Evolutionary conservation across 1,284 basidiomycete species (phyloP).

Genomic region (Trichosporon coremiiforme): DNA sequence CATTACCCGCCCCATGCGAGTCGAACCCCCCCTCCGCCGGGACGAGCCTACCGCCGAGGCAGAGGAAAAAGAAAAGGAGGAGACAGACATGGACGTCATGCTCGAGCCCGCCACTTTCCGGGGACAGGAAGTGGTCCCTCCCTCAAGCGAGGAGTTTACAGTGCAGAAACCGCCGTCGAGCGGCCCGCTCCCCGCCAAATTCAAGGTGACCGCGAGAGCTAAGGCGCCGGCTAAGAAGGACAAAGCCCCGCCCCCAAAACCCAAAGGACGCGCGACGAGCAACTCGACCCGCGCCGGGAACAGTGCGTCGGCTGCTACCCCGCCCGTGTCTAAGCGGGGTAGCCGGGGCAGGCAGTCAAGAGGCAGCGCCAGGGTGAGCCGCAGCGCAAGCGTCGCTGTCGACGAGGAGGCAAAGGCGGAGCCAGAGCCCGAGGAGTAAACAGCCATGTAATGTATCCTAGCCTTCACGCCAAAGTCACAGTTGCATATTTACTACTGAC

Average conservation of each 20-base stretch:
- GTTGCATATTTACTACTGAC: background rate
- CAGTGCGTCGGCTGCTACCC: background rate
- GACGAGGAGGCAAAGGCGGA: background rate
- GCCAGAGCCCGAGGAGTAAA: background rate
- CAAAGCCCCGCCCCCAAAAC: background rate
- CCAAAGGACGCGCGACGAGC: background rate
- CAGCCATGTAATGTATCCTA: background rate
- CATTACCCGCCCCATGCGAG: conserved; percentile 20
- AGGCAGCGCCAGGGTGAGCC: background rate
- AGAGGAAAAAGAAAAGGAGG: too few relatives aligned
- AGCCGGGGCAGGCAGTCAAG: background rate
- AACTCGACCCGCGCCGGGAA: background rate
- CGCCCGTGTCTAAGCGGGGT: background rate
- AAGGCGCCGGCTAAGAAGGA: conserved; percentile 3
- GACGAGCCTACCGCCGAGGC: background rate
- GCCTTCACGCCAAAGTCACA: background rate
- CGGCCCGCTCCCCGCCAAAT: conserved; percentile 4
- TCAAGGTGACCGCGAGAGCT: background rate
- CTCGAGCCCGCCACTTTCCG: conserved; percentile 8
- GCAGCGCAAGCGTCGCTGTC: background rate
- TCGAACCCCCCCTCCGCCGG: conserved; percentile 10
- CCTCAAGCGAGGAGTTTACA: background rate
- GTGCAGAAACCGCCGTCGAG: background rate
- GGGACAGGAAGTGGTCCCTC: conserved; percentile 9
- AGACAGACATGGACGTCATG: background rate